Conservation (phyloP, 768 basidiomycete species). For the Asterophora lycoperdoides region DNA sequence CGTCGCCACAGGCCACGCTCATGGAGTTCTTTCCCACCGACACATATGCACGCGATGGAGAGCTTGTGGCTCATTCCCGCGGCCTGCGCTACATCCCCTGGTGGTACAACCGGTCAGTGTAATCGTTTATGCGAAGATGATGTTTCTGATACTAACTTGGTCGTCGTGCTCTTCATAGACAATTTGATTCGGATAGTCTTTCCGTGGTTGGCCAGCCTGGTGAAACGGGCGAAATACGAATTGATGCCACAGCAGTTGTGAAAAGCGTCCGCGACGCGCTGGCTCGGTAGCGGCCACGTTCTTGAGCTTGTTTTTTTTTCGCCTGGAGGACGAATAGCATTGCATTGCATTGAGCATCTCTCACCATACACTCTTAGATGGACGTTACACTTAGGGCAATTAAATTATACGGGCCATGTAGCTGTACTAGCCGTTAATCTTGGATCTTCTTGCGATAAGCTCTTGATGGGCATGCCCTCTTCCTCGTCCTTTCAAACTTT, state of each 20-base stretch:
- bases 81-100: conserved; percentile 58
- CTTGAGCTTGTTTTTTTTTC: neutral
- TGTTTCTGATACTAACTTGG: neutral
- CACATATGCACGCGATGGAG: conserved; percentile 61
- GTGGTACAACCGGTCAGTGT: conserved; percentile 32
- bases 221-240: conserved; percentile 24
- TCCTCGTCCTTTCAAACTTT: no score
- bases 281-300: neutral
- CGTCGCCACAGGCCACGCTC: conserved; percentile 53
- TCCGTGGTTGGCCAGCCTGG: conserved; percentile 29
- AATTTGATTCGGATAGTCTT: conserved; percentile 28
- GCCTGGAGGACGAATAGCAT: neutral
- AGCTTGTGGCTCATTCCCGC: conserved; percentile 49
- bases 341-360: no score
- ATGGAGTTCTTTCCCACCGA: conserved; percentile 75
- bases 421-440: neutral
- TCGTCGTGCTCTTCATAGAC: conserved; percentile 25
- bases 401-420: neutral
- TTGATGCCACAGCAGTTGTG: conserved; percentile 41
- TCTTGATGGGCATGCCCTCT: no score
- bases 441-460: neutral
- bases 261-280: conserved; percentile 29
- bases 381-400: neutral
- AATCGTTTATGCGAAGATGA: neutral
- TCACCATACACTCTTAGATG: neutral